Conservation (phyloP, 345 rosid genomes). For the Physaria fendleri region DNA sequence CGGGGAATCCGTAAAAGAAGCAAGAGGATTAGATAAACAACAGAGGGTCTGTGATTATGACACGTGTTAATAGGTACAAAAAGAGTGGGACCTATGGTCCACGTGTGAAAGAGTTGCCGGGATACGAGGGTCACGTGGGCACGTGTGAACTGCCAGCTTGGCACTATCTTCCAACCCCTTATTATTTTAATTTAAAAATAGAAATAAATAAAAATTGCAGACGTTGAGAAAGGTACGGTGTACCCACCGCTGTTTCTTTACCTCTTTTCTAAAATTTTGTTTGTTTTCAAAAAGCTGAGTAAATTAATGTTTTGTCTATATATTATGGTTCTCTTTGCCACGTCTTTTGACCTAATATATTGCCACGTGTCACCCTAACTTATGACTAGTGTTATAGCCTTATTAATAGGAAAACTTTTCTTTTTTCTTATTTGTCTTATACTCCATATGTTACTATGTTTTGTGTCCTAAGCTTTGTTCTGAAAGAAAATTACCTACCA, state of each 20-base stretch:
- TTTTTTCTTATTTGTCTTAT: slow-evolving; percentile 18
- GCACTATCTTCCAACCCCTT: neutral
- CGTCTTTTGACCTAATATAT: neutral
- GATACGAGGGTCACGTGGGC: slow-evolving; percentile 33
- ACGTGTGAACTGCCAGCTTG: slow-evolving; percentile 34
- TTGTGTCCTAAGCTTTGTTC: no score
- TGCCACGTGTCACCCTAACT: slow-evolving; percentile 13
- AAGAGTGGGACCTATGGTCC: slow-evolving; percentile 16
- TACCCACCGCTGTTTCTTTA: slow-evolving; percentile 26
- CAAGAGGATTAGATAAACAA: slow-evolving; percentile 10
- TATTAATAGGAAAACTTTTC: slow-evolving; percentile 6
- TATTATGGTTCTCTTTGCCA: slow-evolving; percentile 25
- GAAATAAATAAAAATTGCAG: neutral
- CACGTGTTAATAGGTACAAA: slow-evolving; percentile 25
- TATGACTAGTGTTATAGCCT: slow-evolving; percentile 9
- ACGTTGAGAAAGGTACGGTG: slow-evolving; percentile 32
- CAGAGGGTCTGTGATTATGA: slow-evolving; percentile 21
- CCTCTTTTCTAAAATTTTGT: neutral
- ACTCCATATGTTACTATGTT: no score
- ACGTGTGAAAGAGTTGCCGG: slow-evolving; percentile 32
- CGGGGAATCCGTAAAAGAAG: slow-evolving; percentile 22
- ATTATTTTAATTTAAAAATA: neutral
- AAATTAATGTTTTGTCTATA: slow-evolving; percentile 17
- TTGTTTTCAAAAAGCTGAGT: no score
- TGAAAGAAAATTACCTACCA: no score